Evolutionary conservation across 805 yeast species (phyloP).

Genomic region (Saturnispora bothae): DNA sequence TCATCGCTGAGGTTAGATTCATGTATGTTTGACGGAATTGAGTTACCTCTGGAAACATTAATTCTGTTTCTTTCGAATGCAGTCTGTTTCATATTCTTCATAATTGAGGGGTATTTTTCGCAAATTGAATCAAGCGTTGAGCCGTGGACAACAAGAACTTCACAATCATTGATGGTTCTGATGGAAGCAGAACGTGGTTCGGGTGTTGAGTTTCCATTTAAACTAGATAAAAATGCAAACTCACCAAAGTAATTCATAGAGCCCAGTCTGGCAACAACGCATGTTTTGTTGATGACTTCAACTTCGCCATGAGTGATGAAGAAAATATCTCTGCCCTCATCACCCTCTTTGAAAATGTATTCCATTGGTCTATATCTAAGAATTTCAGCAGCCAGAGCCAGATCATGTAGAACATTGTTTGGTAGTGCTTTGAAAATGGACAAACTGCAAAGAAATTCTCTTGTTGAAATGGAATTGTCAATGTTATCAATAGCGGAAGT

Average conservation of each 20-base stretch:
- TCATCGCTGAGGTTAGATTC: no score
- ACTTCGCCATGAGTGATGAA: slow-evolving; percentile 62
- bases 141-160: slow-evolving; percentile 50
- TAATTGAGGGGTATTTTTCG: slow-evolving; percentile 45
- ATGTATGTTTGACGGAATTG: no score
- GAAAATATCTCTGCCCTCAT: slow-evolving; percentile 51
- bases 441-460: slow-evolving; percentile 46
- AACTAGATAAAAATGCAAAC: slow-evolving; percentile 51
- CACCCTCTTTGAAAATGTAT: slow-evolving; percentile 49
- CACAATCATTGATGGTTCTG: slow-evolving; percentile 49
- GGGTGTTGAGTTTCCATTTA: slow-evolving; percentile 20
- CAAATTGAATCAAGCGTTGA: slow-evolving; percentile 44
- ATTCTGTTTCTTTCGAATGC: slow-evolving; percentile 46
- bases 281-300: slow-evolving; percentile 43
- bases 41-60: slow-evolving; percentile 9
- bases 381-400: slow-evolving; percentile 57
- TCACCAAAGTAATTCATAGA: slow-evolving; percentile 68
- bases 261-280: slow-evolving; percentile 45
- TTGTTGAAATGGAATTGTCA: slow-evolving; percentile 42
- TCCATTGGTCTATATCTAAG: slow-evolving; percentile 44
- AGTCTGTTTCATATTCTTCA: slow-evolving; percentile 48
- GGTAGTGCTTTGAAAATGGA: slow-evolving; percentile 54
- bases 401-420: slow-evolving; percentile 45
- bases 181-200: slow-evolving; percentile 50
- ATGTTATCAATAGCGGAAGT: slow-evolving; percentile 25